phyloP scores from a whole-genome alignment of 2,329 filamentous ascomycete species.

The Diaporthe citriasiana region DNA sequence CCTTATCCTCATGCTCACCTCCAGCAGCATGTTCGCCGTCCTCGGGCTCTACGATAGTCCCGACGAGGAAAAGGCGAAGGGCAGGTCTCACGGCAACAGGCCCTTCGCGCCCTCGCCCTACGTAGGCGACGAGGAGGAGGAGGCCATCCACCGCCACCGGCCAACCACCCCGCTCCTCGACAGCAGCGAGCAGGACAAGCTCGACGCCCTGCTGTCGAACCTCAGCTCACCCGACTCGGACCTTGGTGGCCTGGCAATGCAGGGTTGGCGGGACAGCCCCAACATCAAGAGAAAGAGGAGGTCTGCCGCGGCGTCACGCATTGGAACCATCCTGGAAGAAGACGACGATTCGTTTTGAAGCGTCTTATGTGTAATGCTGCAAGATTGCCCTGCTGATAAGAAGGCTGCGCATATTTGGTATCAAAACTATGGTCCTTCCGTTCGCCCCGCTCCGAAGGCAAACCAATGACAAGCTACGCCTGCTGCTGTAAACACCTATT shows the following conservation, averaged over 20 bases:
- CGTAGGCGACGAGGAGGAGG: conserved; percentile 41
- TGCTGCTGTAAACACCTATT: neutral
- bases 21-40: conserved; percentile 66
- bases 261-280: conserved; percentile 43
- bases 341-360: conserved; percentile 67
- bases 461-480: conserved; percentile 32
- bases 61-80: conserved; percentile 35
- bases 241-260: conserved; percentile 14
- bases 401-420: conserved; percentile 24
- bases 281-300: conserved; percentile 55
- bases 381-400: neutral
- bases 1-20: conserved; percentile 69
- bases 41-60: conserved; percentile 58
- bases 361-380: neutral
- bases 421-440: conserved; percentile 20
- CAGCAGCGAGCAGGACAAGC: conserved; percentile 27
- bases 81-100: neutral
- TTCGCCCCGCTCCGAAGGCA: neutral
- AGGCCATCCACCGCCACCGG: conserved; percentile 23
- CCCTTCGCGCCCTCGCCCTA: neutral
- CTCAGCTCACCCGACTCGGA: conserved; percentile 40
- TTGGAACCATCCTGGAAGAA: conserved; percentile 76
- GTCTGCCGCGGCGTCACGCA: conserved; percentile 54
- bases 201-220: conserved; percentile 38
- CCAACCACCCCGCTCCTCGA: conserved; percentile 38